Base-by-base conservation (phyloP, 257 asterid species). In the Ophiorrhiza pumila region DNA sequence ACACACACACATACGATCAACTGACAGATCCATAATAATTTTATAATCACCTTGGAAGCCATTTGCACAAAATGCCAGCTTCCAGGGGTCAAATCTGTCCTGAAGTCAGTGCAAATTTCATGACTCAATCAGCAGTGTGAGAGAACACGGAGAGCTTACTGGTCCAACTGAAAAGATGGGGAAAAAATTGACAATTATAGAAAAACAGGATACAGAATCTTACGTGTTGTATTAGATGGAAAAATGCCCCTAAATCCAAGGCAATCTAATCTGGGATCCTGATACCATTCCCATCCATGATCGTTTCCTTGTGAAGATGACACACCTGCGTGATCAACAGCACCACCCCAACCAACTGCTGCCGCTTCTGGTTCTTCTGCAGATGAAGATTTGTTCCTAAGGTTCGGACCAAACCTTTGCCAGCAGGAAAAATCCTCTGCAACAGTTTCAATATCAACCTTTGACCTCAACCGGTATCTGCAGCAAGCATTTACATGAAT, bases 181-280 rank as follows among this genome's bases (percentile, higher is more conserved):
- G 65, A 71, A 34, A 27, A n/a, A 45, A 65, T 10, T 49, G 42
- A 45, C 39, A 76, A 50, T 9, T 11, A 22, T 10, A 55, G 52
- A 5, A 39, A 37, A 22, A 52, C 3, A 69, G 23, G 63, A 29
- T 23, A 68, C 5, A 55, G 53, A 67, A 72, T 85, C 90, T 72
- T 83, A 94, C 98, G 97, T 34, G 74, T 78, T 65, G 83, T 71
- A 67, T 81, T 80, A 43, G 96, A 83, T 2, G 97, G 93, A 79
- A 94, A 94, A 67, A 94, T 87, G 68, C 95, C 97, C 76, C 98
- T 84, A 31, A 82, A 83, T 71, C 98, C 98, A 47, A 94, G 96
- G 85, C 91, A 94, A 79, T 87, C 80, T 79, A 90, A 77, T 74
- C 99, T 87, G 18, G 97, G 99, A 86, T 94, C 99, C 73, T 85